These are phyloP conservation scores for Isabelozyma pseudorhagii DNA, from an alignment of 805 yeast species.

Conservation along the genomic window DNA sequence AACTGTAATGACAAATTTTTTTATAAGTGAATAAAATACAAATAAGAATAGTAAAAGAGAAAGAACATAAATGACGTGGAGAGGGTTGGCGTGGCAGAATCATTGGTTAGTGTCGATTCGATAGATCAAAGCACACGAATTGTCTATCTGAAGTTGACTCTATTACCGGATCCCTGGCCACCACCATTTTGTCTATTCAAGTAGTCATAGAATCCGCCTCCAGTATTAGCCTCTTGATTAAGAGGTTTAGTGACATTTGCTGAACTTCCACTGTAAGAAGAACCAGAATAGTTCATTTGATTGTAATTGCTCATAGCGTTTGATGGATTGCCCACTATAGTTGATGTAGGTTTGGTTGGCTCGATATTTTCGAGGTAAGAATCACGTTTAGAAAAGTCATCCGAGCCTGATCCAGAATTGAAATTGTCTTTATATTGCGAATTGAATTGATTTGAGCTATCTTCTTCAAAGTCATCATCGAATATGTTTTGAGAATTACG, in stretches of 20 bases:
- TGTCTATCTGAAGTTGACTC: neutral
- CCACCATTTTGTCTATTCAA: neutral
- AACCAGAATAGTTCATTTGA: neutral
- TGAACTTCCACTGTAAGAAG: neutral
- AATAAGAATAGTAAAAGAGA: neutral
- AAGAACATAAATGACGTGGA: constrained; percentile 1
- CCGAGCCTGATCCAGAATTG: constrained; percentile 6
- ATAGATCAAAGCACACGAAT: too few relatives aligned
- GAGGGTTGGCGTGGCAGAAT: too few relatives aligned
- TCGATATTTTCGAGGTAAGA: constrained; percentile 24
- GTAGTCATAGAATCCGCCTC: neutral
- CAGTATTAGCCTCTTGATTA: neutral
- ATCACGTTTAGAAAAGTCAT: constrained; percentile 9
- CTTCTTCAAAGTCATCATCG: constrained; percentile 34
- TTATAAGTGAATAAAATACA: neutral
- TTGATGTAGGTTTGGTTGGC: constrained; percentile 42
- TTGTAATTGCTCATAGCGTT: constrained; percentile 22
- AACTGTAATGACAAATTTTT: constrained; percentile 3
- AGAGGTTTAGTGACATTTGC: neutral
- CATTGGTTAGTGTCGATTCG: too few relatives aligned
- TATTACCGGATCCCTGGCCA: neutral
- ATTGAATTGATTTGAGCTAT: constrained; percentile 12
- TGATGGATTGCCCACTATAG: constrained; percentile 39
- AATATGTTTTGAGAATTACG: constrained; percentile 15
- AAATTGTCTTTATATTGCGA: constrained; percentile 3